A percentile compares a stretch with the other conserved stretches of the same genome.
These are phyloP conservation scores for Fraxinus nigra DNA, from an alignment of 305 asterid genomes.

Conservation along the genomic window DNA sequence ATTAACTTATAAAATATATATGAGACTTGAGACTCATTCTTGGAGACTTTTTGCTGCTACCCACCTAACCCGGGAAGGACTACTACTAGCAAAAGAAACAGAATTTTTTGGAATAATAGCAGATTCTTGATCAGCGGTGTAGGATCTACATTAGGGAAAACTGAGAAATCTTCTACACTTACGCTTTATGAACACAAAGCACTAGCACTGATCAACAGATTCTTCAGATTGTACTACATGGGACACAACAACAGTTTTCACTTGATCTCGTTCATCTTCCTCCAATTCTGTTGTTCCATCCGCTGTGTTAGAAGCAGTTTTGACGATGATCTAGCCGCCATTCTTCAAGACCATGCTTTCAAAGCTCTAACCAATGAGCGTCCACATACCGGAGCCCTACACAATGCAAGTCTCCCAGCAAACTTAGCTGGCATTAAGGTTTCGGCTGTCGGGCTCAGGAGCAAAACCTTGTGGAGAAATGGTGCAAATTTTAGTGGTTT, in stretches of 20 bases:
- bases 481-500: constrained; percentile 63
- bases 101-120: neutral
- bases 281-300: constrained; percentile 25
- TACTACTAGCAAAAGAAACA: neutral
- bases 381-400: constrained; percentile 56
- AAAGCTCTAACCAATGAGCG: constrained; percentile 39
- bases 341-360: constrained; percentile 52
- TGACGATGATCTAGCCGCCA: constrained; percentile 42
- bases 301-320: constrained; percentile 27
- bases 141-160: neutral
- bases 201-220: constrained; percentile 4
- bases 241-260: constrained; percentile 17
- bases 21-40: neutral
- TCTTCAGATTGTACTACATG: constrained; percentile 24
- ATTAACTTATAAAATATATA: neutral
- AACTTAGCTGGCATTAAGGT: constrained; percentile 57
- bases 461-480: constrained; percentile 50
- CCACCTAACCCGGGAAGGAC: neutral
- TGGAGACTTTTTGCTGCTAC: neutral
- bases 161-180: neutral
- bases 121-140: neutral
- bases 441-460: constrained; percentile 50
- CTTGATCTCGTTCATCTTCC: constrained; percentile 28
- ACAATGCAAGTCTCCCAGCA: constrained; percentile 53
- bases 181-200: neutral